Percentiles rank a stretch among this genome's conserved stretches.
phyloP scores from a whole-genome alignment of 495 filamentous ascomycete genomes.

The Bombardia bombarda region DNA sequence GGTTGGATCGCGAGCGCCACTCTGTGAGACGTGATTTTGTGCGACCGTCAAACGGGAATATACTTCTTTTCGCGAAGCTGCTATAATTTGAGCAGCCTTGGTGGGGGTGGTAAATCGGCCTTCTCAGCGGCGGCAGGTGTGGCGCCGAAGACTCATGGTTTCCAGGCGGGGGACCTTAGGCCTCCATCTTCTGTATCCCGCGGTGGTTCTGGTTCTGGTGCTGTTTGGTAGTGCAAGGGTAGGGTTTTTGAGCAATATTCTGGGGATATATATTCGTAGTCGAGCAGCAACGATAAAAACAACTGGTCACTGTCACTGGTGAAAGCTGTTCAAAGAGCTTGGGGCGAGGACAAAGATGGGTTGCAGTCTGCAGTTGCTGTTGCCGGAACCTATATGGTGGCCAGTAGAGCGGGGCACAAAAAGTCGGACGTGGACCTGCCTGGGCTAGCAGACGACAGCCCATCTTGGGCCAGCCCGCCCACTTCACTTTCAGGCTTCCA shows the following conservation, averaged over 20 bases:
- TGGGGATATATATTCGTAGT: too few relatives aligned
- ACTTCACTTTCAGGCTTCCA: too few relatives aligned
- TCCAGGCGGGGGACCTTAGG: constrained; percentile 11
- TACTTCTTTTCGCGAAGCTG: constrained; percentile 14
- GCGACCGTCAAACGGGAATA: neutral
- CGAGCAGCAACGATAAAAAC: neutral
- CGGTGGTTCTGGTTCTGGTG: too few relatives aligned
- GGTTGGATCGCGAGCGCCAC: constrained; percentile 8
- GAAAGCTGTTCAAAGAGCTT: neutral
- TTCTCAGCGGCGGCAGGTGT: constrained; percentile 20
- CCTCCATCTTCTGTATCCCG: constrained; percentile 8
- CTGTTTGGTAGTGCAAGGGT: too few relatives aligned
- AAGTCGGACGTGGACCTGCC: neutral
- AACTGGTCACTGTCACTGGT: too few relatives aligned
- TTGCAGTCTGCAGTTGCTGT: neutral
- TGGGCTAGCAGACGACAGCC: too few relatives aligned
- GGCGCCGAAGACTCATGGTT: constrained; percentile 21
- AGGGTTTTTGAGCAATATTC: too few relatives aligned
- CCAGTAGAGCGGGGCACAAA: neutral
- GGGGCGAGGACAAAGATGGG: constrained; percentile 5
- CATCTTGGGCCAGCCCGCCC: too few relatives aligned
- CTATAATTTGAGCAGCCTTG: constrained; percentile 24
- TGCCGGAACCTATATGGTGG: neutral
- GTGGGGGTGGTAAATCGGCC: constrained; percentile 17
- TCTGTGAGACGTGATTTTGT: neutral